Percentiles rank a stretch among this genome's conserved stretches.
phyloP scores from a whole-genome alignment of 2,329 filamentous ascomycete genomes.

The Alternaria ethzedia region DNA sequence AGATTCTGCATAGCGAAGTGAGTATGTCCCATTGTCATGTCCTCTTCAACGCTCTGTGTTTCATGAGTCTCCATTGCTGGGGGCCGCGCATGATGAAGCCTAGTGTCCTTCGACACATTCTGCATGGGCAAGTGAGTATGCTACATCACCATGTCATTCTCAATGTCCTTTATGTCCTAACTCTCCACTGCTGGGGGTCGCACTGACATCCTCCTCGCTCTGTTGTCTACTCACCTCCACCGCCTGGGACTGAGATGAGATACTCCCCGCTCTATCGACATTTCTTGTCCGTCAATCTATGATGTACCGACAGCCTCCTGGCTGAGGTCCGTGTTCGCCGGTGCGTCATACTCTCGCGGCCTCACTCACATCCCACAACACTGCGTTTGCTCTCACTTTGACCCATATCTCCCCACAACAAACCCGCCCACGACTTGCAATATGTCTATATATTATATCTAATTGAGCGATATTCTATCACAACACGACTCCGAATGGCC shows the following conservation, averaged over 20 bases:
- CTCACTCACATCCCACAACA: background rate
- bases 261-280: background rate
- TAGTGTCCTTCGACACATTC: background rate
- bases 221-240: background rate
- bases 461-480: background rate
- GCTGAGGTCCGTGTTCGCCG: background rate
- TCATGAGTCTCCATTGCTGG: no score
- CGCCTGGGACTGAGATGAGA: background rate
- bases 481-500: background rate
- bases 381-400: background rate
- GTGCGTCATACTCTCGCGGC: fast-evolving
- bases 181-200: background rate
- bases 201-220: background rate
- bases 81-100: background rate
- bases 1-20: background rate
- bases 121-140: background rate
- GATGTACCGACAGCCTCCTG: background rate
- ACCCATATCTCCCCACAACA: background rate
- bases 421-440: fast-evolving
- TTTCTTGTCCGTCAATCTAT: background rate
- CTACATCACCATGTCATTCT: background rate
- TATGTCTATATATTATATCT: background rate
- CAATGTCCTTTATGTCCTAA: background rate
- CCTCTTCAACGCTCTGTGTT: no score
- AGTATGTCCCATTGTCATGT: background rate